These are phyloP conservation scores for Pittosporum tobira DNA, from an alignment of 129 eudicot genomes.

Conservation along the genomic window DNA sequence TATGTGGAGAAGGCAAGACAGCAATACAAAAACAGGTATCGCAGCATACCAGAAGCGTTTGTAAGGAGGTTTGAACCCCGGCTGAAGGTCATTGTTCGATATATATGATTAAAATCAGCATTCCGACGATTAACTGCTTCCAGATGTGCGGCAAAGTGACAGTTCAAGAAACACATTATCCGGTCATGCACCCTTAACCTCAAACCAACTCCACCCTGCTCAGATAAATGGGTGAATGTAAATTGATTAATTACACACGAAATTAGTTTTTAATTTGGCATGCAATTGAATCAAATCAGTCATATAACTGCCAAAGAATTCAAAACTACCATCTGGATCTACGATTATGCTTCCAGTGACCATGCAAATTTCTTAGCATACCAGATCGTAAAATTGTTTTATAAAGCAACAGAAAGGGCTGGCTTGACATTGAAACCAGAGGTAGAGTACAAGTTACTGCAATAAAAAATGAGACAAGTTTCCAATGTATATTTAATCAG, in stretches of 20 bases:
- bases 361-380: too few relatives aligned
- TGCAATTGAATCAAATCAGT: not conserved
- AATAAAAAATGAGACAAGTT: too few relatives aligned
- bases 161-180: constrained; percentile 78
- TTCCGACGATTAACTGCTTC: constrained; percentile 90
- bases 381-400: too few relatives aligned
- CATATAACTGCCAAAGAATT: too few relatives aligned
- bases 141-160: constrained; percentile 98
- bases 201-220: constrained; percentile 99
- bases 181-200: constrained; percentile 89
- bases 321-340: too few relatives aligned
- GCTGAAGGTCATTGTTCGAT: constrained; percentile 58
- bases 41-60: constrained; percentile 88
- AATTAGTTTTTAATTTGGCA: not conserved
- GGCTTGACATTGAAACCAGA: too few relatives aligned
- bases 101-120: constrained; percentile 91
- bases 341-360: too few relatives aligned
- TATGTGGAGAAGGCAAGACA: constrained; percentile 75
- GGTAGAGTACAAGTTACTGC: too few relatives aligned
- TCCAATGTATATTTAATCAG: too few relatives aligned
- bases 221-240: not conserved
- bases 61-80: constrained; percentile 39
- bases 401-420: too few relatives aligned
- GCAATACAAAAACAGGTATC: constrained; percentile 68
- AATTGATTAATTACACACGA: not conserved